These are phyloP conservation scores for Candida pseudofarinosa DNA, from an alignment of 805 yeast species.

Conservation along the genomic window DNA sequence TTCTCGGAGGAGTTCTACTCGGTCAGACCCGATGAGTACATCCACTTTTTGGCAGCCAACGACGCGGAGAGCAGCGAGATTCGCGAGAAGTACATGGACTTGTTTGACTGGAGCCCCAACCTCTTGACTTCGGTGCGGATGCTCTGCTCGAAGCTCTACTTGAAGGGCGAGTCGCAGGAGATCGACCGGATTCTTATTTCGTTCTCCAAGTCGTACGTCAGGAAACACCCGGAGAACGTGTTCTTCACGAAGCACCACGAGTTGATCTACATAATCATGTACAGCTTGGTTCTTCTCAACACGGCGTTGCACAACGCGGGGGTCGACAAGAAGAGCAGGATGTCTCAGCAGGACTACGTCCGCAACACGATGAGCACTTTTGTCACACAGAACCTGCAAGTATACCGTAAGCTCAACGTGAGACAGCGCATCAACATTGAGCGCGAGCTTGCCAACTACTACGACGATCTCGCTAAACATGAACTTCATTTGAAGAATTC, in stretches of 20 bases:
- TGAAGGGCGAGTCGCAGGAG: slow-evolving; percentile 80
- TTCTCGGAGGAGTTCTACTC: slow-evolving; percentile 40
- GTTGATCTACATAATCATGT: slow-evolving; percentile 64
- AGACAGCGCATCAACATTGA: slow-evolving; percentile 41
- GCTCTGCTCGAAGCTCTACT: slow-evolving; percentile 62
- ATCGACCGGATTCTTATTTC: slow-evolving; percentile 70
- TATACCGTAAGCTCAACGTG: slow-evolving; percentile 24
- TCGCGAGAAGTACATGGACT: slow-evolving; percentile 43
- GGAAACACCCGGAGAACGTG: slow-evolving; percentile 44
- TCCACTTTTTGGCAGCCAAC: slow-evolving; percentile 36
- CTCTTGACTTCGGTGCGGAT: slow-evolving; percentile 54
- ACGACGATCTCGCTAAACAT: slow-evolving; percentile 36
- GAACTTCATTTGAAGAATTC: slow-evolving; percentile 37
- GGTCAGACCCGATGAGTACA: slow-evolving; percentile 41
- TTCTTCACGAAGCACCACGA: slow-evolving; percentile 50
- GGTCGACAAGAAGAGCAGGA: slow-evolving; percentile 33
- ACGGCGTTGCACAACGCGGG: slow-evolving; percentile 67
- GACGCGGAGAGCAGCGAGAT: slow-evolving; percentile 38
- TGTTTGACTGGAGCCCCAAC: slow-evolving; percentile 46
- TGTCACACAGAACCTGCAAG: slow-evolving; percentile 31
- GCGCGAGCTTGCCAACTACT: slow-evolving; percentile 41
- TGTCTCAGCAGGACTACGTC: slow-evolving; percentile 39
- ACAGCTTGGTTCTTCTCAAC: slow-evolving; percentile 67
- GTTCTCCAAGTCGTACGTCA: slow-evolving; percentile 61
- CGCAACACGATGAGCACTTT: slow-evolving; percentile 40